phyloP scores from a whole-genome alignment of 768 basidiomycete species.

The Holtermannia corniformis region DNA sequence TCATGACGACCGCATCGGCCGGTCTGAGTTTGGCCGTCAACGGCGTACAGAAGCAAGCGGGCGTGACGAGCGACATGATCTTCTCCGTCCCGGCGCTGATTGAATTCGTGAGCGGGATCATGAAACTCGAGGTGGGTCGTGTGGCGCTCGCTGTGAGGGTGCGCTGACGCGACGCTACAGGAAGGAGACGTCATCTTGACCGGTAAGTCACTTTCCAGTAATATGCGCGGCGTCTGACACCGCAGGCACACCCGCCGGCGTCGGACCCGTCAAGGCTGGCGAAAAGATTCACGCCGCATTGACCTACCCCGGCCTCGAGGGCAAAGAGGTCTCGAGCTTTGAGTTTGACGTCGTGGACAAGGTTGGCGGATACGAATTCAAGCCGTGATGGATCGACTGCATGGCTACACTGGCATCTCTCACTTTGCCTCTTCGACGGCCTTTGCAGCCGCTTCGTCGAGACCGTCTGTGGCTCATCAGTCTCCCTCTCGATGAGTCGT shows the following conservation, averaged over 20 bases:
- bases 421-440: constrained; percentile 43
- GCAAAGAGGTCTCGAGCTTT: constrained; percentile 53
- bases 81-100: constrained; percentile 81
- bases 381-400: constrained; percentile 18
- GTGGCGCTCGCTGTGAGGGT: neutral
- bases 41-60: constrained; percentile 70
- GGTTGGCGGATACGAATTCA: constrained; percentile 60
- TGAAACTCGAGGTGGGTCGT: constrained; percentile 74
- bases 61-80: constrained; percentile 80
- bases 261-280: constrained; percentile 64
- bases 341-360: constrained; percentile 59
- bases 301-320: constrained; percentile 45
- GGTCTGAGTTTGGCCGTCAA: constrained; percentile 76
- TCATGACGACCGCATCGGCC: constrained; percentile 52
- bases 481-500: neutral
- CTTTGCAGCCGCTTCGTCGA: constrained; percentile 74
- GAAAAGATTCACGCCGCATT: constrained; percentile 71
- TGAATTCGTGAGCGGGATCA: constrained; percentile 85
- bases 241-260: constrained; percentile 75
- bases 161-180: constrained; percentile 44
- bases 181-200: constrained; percentile 87
- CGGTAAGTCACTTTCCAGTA: constrained; percentile 7
- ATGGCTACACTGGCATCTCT: neutral
- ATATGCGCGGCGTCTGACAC: neutral
- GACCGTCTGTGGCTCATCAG: constrained; percentile 50